Evolutionary conservation across 805 yeast species (phyloP).

Genomic region (Scheffersomyces amazonensis): DNA sequence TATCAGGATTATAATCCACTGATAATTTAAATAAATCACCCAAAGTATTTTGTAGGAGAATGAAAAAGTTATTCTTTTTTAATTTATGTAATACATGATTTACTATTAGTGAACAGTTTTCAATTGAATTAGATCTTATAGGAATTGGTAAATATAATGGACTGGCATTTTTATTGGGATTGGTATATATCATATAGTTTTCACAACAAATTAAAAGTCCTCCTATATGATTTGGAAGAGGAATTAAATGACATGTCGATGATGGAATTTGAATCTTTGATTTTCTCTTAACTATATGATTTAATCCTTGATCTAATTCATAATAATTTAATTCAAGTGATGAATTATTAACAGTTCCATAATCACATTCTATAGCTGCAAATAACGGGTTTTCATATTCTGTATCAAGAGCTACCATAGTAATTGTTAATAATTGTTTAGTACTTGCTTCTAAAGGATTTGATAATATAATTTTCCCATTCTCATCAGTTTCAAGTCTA

Average conservation of each 20-base stretch:
- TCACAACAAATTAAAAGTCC: slow-evolving; percentile 68
- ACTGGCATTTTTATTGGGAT: slow-evolving; percentile 18
- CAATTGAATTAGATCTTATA: slow-evolving; percentile 25
- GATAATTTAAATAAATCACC: slow-evolving; percentile 73
- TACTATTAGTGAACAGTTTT: slow-evolving; percentile 43
- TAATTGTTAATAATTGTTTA: slow-evolving; percentile 49
- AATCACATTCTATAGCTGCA: slow-evolving; percentile 72
- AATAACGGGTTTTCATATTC: slow-evolving; percentile 82
- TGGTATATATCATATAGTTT: slow-evolving; percentile 51
- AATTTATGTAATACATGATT: slow-evolving; percentile 64
- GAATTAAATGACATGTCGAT: slow-evolving; percentile 51
- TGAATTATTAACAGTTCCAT: slow-evolving; percentile 29
- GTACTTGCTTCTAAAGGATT: slow-evolving; percentile 73
- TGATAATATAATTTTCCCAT: slow-evolving; percentile 48
- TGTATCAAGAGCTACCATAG: slow-evolving; percentile 62
- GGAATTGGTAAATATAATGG: slow-evolving; percentile 53
- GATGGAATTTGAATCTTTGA: slow-evolving; percentile 14
- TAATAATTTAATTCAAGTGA: slow-evolving; percentile 54
- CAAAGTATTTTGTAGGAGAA: slow-evolving; percentile 60
- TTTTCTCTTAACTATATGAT: slow-evolving; percentile 57
- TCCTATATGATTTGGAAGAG: slow-evolving; percentile 69
- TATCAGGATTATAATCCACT: slow-evolving; percentile 48
- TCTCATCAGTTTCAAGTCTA: slow-evolving; percentile 48
- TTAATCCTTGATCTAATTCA: slow-evolving; percentile 83
- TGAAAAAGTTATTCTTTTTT: slow-evolving; percentile 58